Evolutionary conservation across 345 rosid genomes (phyloP), one percentile per base, ranked within the genome.

Genomic region (Excoecaria cochinchinensis): DNA sequence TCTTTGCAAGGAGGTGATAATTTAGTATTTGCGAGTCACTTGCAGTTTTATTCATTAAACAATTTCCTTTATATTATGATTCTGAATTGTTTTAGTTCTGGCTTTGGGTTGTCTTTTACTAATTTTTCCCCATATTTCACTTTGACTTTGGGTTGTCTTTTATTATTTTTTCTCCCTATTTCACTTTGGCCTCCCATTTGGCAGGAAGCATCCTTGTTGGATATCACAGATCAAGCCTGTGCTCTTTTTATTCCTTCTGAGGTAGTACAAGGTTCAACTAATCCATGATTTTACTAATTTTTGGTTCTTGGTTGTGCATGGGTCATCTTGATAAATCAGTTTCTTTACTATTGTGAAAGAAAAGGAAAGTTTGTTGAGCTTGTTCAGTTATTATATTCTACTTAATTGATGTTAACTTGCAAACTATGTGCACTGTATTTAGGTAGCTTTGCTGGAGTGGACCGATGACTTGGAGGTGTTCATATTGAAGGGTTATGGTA

Each of bases 401-500:
- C 50, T 59, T 44, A 44, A 59, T 48, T 50, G 39, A 71, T 77
- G 15, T 78, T 73, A 60, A 85, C 82, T 17, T 77, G 56, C 64
- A 53, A 51, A 69, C 70, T 13, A 36, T 38, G 39, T 74, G 36
- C 76, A 8, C 66, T 71, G 38, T 82, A 71, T 69, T 67, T 60
- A 95, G 99, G 87, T 91, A 78, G 88, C 90, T 80, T 88, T 93
- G 88, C 86, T 95, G 86, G 99, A 90, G 87, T 95, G 99, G 99
- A 78, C 92, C 66, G 95, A 95, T 85, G 99, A 93, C 84, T 74
- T 91, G 81, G 97, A 91, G 86, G 75, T 82, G 73, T 93, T 90
- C 77, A 69, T 95, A 48, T 79, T 93, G 77, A 95, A 95, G 87
- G 99, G 94, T 63, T 93, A 93, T 72, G 94, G 98, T 55, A 84